Conservation (phyloP, 371 early-diverging fungal species). For the Mucor piriformis region DNA sequence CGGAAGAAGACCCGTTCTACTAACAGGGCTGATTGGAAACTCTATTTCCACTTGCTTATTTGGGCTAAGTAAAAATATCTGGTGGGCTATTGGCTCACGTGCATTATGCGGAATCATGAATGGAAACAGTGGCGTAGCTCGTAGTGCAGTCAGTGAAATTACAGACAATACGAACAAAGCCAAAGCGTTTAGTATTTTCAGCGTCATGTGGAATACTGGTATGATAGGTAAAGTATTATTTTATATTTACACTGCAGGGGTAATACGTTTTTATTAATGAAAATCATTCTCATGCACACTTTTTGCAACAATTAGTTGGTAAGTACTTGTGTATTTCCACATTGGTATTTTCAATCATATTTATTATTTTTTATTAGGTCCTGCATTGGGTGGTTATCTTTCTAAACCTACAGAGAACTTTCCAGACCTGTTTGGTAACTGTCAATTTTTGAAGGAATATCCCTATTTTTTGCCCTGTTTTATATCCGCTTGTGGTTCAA, state of each 20-base stretch:
- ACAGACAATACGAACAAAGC: constrained; percentile 81
- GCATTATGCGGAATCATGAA: constrained; percentile 79
- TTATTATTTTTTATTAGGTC: constrained; percentile 11
- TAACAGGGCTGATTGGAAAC: constrained; percentile 79
- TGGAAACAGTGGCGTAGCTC: constrained; percentile 83
- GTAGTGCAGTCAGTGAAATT: constrained; percentile 86
- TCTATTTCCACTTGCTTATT: constrained; percentile 69
- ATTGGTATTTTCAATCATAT: not conserved
- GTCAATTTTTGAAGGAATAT: constrained; percentile 63
- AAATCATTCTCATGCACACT: constrained; percentile 1
- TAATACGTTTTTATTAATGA: not conserved
- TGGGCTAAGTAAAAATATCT: constrained; percentile 69
- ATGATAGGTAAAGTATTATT: constrained; percentile 47
- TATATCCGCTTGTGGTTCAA: constrained; percentile 64
- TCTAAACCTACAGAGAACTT: constrained; percentile 73
- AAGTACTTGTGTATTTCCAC: not conserved
- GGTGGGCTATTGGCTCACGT: constrained; percentile 73
- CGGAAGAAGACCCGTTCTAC: constrained; percentile 82
- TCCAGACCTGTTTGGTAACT: constrained; percentile 71
- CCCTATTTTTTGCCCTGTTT: constrained; percentile 91
- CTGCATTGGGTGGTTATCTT: constrained; percentile 69
- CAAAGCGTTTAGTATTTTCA: constrained; percentile 70
- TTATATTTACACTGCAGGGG: not conserved
- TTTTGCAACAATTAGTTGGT: constrained; percentile 23
- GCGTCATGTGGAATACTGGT: constrained; percentile 70